Conservation (phyloP, 768 basidiomycete species). For the Xanthoconium purpureum region DNA sequence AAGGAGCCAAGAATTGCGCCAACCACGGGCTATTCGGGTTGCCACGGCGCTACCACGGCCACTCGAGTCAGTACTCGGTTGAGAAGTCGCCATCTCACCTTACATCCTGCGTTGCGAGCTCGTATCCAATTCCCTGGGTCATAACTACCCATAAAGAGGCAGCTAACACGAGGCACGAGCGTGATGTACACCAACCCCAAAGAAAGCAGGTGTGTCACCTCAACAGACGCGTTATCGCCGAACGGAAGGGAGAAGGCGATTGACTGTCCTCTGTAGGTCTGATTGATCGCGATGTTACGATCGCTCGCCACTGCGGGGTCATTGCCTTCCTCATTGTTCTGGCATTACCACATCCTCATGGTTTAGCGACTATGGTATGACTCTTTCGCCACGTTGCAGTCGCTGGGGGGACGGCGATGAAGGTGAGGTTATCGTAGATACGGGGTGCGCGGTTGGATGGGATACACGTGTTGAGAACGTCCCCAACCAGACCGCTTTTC, state of each 20-base stretch:
- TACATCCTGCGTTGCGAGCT: neutral
- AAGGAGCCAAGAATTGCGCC: neutral
- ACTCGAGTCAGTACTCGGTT: slow-evolving; percentile 11
- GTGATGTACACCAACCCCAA: neutral
- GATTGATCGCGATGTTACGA: slow-evolving; percentile 6
- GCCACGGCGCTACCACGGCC: slow-evolving; percentile 1
- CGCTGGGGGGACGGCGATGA: neutral
- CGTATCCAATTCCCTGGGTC: slow-evolving; percentile 11
- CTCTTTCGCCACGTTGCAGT: neutral
- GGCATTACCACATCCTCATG: slow-evolving; percentile 5
- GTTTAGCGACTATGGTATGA: slow-evolving; percentile 1
- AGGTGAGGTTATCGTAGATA: slow-evolving; percentile 1
- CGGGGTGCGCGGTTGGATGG: neutral
- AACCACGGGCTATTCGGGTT: slow-evolving; percentile 6
- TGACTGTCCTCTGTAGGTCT: slow-evolving; percentile 8
- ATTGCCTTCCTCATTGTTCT: slow-evolving; percentile 18
- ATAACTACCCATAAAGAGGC: slow-evolving; percentile 11
- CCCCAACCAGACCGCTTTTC: neutral
- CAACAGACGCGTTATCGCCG: slow-evolving; percentile 19
- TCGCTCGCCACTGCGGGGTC: slow-evolving; percentile 9
- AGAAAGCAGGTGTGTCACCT: neutral
- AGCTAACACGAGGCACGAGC: slow-evolving; percentile 17
- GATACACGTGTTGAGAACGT: slow-evolving; percentile 8
- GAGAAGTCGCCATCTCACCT: slow-evolving; percentile 17
- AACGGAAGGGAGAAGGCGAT: slow-evolving; percentile 11